Evolutionary conservation across 805 yeast genomes (phyloP).

Genomic region (Candida saitoana): DNA sequence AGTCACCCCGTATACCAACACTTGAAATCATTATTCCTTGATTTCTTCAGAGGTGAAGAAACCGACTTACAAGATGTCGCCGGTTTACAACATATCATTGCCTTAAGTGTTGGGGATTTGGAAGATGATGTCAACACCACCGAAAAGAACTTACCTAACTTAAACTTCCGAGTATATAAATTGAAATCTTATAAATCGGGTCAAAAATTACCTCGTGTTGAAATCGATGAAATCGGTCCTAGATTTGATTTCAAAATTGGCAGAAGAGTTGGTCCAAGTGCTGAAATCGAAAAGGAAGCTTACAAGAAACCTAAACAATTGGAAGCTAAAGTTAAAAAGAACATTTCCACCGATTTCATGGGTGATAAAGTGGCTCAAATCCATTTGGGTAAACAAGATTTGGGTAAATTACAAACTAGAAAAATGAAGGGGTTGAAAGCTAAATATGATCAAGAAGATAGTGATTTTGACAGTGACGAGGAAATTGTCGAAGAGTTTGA

Average conservation of each 20-base stretch:
- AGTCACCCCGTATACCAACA: conserved; percentile 82
- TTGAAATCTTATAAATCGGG: conserved; percentile 77
- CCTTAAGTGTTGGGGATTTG: conserved; percentile 69
- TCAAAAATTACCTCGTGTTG: conserved; percentile 90
- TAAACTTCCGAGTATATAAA: conserved; percentile 87
- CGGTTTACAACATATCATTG: conserved; percentile 86
- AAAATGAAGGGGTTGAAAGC: conserved; percentile 97
- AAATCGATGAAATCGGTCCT: conserved; percentile 93
- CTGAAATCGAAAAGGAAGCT: conserved; percentile 91
- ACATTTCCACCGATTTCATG: conserved; percentile 78
- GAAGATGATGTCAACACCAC: conserved; percentile 67
- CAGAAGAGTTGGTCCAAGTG: conserved; percentile 72
- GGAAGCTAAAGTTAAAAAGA: conserved; percentile 80
- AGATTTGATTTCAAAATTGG: conserved; percentile 91
- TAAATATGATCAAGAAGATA: conserved; percentile 67
- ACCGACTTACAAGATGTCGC: conserved; percentile 87
- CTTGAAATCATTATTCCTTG: conserved; percentile 81
- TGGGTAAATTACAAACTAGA: conserved; percentile 86
- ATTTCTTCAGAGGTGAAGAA: conserved; percentile 83
- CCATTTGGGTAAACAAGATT: conserved; percentile 94
- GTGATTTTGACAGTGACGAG: conserved; percentile 52
- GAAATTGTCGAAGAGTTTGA: conserved; percentile 19
- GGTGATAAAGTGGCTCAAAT: conserved; percentile 97
- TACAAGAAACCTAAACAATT: conserved; percentile 73
- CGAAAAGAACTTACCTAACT: conserved; percentile 56